These are phyloP conservation scores for Verticillium klebahnii DNA, from an alignment of 2,329 filamentous ascomycete genomes.

Conservation along the genomic window DNA sequence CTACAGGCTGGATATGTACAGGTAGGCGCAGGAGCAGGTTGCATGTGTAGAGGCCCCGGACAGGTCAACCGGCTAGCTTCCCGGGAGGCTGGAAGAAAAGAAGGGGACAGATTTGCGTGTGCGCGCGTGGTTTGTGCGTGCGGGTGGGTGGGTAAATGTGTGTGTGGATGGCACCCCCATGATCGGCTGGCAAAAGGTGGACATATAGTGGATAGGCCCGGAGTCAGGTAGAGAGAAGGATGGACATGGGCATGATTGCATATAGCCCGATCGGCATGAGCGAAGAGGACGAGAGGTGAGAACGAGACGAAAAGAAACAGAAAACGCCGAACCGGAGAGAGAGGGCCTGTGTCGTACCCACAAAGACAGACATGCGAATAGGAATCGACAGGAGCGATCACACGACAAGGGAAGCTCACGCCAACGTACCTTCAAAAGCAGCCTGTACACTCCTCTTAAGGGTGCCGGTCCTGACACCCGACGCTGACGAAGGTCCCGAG, in stretches of 20 bases:
- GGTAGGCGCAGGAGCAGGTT: neutral
- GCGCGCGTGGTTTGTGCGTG: neutral
- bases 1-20: neutral
- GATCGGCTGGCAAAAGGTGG: neutral
- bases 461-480: constrained; percentile 29
- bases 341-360: no score
- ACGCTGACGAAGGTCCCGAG: constrained; percentile 42
- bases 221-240: constrained; percentile 6
- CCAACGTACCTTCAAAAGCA: constrained; percentile 53
- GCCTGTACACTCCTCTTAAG: constrained; percentile 57
- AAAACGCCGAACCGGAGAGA: neutral
- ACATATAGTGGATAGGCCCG: neutral
- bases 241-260: constrained; percentile 5
- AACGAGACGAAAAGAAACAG: constrained; percentile 12
- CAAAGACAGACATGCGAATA: neutral
- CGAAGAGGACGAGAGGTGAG: constrained; percentile 8
- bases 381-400: constrained; percentile 6
- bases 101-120: neutral
- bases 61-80: neutral
- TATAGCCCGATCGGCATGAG: neutral
- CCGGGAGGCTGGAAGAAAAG: neutral
- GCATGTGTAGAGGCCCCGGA: neutral
- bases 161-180: neutral
- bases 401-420: neutral
- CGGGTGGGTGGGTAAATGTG: neutral